Percentiles rank a stretch among this genome's conserved stretches.
phyloP scores from a whole-genome alignment of 257 asterid species.

The Oldenlandia corymbosa region DNA sequence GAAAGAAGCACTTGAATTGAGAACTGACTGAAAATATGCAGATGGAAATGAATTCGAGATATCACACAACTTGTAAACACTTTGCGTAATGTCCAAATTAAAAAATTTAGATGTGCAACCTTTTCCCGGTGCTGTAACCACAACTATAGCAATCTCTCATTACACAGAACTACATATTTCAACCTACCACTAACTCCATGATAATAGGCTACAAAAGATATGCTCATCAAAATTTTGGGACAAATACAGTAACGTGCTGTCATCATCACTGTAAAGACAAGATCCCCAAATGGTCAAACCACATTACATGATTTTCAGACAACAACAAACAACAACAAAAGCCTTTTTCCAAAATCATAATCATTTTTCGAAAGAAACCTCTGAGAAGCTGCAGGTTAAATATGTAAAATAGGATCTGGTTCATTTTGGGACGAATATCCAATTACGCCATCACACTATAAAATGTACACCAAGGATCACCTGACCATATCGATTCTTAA shows the following conservation, averaged over 20 bases:
- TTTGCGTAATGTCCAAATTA: no score
- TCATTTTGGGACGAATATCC: neutral
- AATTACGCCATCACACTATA: neutral
- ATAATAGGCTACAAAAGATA: neutral
- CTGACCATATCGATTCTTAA: no score
- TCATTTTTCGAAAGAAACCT: no score
- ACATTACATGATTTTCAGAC: neutral
- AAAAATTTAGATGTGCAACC: neutral
- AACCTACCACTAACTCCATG: neutral
- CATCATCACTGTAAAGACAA: neutral
- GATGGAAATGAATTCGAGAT: neutral
- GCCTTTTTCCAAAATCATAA: no score
- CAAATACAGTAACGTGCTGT: neutral
- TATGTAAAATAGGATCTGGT: no score
- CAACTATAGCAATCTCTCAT: neutral
- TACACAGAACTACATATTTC: neutral
- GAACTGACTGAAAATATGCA: neutral
- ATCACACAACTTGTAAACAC: neutral
- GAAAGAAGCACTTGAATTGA: no score
- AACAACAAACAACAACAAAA: neutral
- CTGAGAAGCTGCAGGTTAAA: neutral
- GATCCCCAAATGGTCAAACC: neutral
- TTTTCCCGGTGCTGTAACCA: neutral
- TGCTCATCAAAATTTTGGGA: neutral
- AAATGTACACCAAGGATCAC: neutral